phyloP scores from a whole-genome alignment of 2,329 filamentous ascomycete species.

The Cadophora gregata region DNA sequence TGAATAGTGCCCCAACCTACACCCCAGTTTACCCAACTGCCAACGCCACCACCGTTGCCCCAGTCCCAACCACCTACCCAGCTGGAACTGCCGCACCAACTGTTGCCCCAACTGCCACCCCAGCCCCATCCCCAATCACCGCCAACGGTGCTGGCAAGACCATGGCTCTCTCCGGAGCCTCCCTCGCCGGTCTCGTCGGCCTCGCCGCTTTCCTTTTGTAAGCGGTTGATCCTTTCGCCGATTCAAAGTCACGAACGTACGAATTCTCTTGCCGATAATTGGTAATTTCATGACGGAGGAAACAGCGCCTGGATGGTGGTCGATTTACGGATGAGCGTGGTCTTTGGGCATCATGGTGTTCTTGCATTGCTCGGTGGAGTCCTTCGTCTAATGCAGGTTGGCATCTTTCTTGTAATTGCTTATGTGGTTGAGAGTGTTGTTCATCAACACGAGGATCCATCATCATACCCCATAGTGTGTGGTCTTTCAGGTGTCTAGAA shows the following conservation, averaged over 20 bases:
- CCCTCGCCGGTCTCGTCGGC: slow-evolving; percentile 65
- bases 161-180: slow-evolving; percentile 62
- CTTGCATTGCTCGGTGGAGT: slow-evolving; percentile 49
- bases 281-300: slow-evolving; percentile 50
- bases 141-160: slow-evolving; percentile 63
- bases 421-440: slow-evolving; percentile 47
- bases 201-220: slow-evolving; percentile 55
- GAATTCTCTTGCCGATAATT: slow-evolving; percentile 47
- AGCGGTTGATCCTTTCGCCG: slow-evolving; percentile 49
- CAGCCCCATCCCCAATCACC: slow-evolving; percentile 49
- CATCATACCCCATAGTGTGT: slow-evolving; percentile 47
- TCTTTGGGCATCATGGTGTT: slow-evolving; percentile 39
- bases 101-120: slow-evolving; percentile 37
- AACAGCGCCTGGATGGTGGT: slow-evolving; percentile 44
- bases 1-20: slow-evolving; percentile 32
- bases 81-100: slow-evolving; percentile 36
- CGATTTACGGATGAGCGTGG: slow-evolving; percentile 34
- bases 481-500: slow-evolving; percentile 45
- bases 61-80: slow-evolving; percentile 30
- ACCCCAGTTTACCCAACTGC: slow-evolving; percentile 38
- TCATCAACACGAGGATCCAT: slow-evolving; percentile 43
- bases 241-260: slow-evolving; percentile 55
- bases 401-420: slow-evolving; percentile 52
- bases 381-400: slow-evolving; percentile 42
- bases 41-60: slow-evolving; percentile 37